Evolutionary conservation across 1,284 basidiomycete genomes (phyloP).

Genomic region (Sporisorium exsertum): DNA sequence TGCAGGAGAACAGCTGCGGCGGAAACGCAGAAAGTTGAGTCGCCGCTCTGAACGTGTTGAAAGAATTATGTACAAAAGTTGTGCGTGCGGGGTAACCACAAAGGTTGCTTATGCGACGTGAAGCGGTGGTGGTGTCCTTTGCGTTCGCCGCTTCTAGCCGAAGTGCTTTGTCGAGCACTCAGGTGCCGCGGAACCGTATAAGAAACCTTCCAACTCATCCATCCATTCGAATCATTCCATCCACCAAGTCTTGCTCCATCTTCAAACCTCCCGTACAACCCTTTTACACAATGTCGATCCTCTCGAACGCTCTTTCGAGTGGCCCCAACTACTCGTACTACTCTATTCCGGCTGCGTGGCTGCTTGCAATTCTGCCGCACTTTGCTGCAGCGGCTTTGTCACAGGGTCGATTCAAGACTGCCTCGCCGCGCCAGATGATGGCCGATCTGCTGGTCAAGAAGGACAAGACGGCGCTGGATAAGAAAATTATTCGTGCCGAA

Average conservation of each 20-base stretch:
- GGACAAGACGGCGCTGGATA: constrained; percentile 37
- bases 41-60: not conserved
- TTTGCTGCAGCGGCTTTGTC: constrained; percentile 15
- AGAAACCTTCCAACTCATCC: not conserved
- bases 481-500: constrained; percentile 49
- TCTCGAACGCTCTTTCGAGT: constrained; percentile 14
- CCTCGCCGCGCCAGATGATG: constrained; percentile 35
- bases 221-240: not conserved
- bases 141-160: not conserved
- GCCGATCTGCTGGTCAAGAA: constrained; percentile 43
- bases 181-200: not conserved
- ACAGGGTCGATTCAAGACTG: constrained; percentile 35
- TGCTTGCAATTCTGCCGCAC: constrained; percentile 39
- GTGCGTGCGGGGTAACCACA: constrained; percentile 5
- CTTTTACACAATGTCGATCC: constrained; percentile 32
- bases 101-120: too few species aligned
- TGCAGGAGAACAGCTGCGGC: too few species aligned
- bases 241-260: not conserved
- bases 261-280: not conserved
- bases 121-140: not conserved
- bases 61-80: not conserved
- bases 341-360: constrained; percentile 39
- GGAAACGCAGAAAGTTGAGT: too few species aligned
- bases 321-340: constrained; percentile 46
- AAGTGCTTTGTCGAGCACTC: not conserved